Conservation (phyloP, 2,329 filamentous ascomycete genomes). For the Shiraia bambusicola region DNA sequence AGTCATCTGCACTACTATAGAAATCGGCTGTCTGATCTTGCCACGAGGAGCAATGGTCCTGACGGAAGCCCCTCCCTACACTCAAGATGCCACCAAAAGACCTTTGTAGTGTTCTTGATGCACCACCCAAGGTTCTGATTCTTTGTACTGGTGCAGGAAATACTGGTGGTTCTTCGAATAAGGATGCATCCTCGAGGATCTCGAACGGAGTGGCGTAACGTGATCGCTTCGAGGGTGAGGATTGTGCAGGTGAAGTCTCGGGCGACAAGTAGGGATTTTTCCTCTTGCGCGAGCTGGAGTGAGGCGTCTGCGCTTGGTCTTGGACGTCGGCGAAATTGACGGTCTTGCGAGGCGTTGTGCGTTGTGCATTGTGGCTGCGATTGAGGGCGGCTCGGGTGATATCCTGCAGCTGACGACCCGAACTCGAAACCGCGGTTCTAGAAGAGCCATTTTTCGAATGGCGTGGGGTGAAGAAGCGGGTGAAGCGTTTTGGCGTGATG, state of each 20-base stretch:
- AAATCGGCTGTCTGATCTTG: constrained; percentile 61
- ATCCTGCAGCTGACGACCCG: constrained; percentile 51
- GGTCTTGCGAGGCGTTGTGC: constrained; percentile 41
- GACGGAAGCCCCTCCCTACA: constrained; percentile 42
- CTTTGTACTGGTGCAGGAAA: constrained; percentile 42
- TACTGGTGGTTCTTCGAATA: constrained; percentile 24
- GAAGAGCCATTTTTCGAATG: constrained; percentile 37
- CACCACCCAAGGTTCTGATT: constrained; percentile 36
- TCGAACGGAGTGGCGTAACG: constrained; percentile 32
- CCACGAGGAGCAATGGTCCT: constrained; percentile 54
- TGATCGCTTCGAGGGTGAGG: constrained; percentile 46
- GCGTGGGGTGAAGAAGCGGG: constrained; percentile 54
- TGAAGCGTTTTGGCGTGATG: constrained; percentile 55
- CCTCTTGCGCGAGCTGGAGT: constrained; percentile 39
- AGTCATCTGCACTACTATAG: constrained; percentile 58
- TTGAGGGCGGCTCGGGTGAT: constrained; percentile 52
- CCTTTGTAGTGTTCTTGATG: constrained; percentile 46
- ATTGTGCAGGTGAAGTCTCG: constrained; percentile 43
- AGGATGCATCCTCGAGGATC: constrained; percentile 36
- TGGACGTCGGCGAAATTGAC: constrained; percentile 44
- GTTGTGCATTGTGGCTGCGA: constrained; percentile 30
- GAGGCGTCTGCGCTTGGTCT: constrained; percentile 34
- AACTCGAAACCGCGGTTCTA: constrained; percentile 36
- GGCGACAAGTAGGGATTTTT: constrained; percentile 44
- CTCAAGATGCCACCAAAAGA: constrained; percentile 49